phyloP scores from a whole-genome alignment of 2,329 filamentous ascomycete species.

The Pseudopyricularia cyperi region DNA sequence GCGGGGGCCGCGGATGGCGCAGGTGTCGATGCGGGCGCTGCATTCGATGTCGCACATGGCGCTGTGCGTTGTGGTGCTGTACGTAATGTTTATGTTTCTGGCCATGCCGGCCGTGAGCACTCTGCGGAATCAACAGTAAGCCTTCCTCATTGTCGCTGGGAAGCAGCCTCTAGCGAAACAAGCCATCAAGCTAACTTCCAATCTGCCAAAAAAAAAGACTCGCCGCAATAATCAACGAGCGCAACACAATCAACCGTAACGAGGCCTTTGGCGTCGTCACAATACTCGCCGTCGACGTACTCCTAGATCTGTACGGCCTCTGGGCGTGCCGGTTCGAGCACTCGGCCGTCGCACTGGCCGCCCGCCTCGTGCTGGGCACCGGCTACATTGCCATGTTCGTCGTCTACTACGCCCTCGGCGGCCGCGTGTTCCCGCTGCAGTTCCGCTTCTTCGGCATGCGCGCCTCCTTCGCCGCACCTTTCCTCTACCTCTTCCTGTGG shows the following conservation, averaged over 20 bases:
- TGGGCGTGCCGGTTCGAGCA: conserved; percentile 16
- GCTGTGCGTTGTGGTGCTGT: conserved; percentile 8
- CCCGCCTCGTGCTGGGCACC: conserved; percentile 17
- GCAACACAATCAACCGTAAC: not conserved
- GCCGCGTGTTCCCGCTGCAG: conserved; percentile 21
- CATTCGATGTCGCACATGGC: conserved; percentile 9
- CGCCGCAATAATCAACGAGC: conserved; percentile 11
- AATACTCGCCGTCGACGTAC: conserved; percentile 19
- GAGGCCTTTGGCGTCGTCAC: conserved; percentile 10
- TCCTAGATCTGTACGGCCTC: conserved; percentile 22
- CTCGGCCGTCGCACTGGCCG: conserved; percentile 16
- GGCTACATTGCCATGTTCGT: conserved; percentile 22
- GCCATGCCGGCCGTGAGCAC: conserved; percentile 1
- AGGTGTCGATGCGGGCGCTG: conserved; percentile 4
- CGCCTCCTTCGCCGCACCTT: conserved; percentile 13
- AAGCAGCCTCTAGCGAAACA: too few species aligned
- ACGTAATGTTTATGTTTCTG: conserved; percentile 8
- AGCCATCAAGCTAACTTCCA: not conserved
- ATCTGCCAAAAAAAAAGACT: conserved; percentile 9
- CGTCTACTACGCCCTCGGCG: conserved; percentile 17
- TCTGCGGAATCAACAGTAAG: conserved; percentile 3
- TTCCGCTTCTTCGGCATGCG: conserved; percentile 24
- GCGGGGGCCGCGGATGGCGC: not conserved
- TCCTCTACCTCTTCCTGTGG: conserved; percentile 24
- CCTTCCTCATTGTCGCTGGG: not conserved